Evolutionary conservation across 31 red algal species (phyloP), one percentile per base, ranked within the genome.

Genomic region (Endocladia muricata): DNA sequence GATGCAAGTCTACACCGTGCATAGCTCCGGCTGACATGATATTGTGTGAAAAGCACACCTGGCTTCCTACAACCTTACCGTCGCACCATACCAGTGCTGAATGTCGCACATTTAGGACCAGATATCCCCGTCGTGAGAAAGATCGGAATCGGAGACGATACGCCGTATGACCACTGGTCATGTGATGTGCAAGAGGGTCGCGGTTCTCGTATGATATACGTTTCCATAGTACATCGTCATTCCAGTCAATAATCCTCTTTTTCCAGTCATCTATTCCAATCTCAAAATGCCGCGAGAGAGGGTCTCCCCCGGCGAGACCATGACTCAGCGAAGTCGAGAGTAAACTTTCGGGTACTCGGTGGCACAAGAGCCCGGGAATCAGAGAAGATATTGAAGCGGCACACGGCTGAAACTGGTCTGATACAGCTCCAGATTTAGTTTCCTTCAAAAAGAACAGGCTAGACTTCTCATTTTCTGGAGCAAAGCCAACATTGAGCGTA

Each of bases 21-120:
- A 95, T 90, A 19, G 92, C 92, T 33, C 92, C 92, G 31, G 92
- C 86, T 17, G 78, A 82, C 31, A 95, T 79, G 17, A 77, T 75
- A 69, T 95, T 89, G 76, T 95, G 92, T 22, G 85, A 90, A 56
- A 85, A 95, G 39, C 73, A 79, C 8, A 95, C 61, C 47, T 95
- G 92, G 17, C 71, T 71, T 40, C 80, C 92, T 0, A 95, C 79
- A 55, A 74, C 63, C 43, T 58, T 79, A 22, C 92, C 92, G 62
- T 95, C 79, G 68, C 76, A 80, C 85, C 86, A 95, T 23, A 95
- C 72, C 2, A 83, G 78, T 17, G 71, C 92, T 6, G 88, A 77
- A 43, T 95, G 92, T 32, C 92, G 79, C 19, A 88, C 61, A 52
- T 95, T 95, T 29, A 90, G 13, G 48, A 76, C 70, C 22, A 95